Evolutionary conservation across 306 rosid genomes (phyloP).

Genomic region (Malus sylvestris): DNA sequence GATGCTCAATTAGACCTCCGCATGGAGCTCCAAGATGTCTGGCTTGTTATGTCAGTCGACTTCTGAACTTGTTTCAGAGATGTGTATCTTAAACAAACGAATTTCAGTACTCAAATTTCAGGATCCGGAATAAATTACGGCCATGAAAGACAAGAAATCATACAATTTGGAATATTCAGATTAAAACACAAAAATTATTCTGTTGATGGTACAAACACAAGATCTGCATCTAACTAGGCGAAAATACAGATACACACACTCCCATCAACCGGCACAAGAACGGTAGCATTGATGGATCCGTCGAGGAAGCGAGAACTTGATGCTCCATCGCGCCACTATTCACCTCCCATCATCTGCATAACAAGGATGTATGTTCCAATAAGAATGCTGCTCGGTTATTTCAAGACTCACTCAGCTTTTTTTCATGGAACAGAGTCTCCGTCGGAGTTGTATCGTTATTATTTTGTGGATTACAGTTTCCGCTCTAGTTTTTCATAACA

Average conservation of each 20-base stretch:
- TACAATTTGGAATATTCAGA: not conserved
- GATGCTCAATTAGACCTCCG: conserved; percentile 82
- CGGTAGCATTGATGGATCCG: not conserved
- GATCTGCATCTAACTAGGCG: not conserved
- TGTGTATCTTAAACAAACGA: too few species aligned
- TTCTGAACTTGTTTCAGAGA: too few species aligned
- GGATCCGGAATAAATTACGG: not conserved
- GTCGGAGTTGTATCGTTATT: not conserved
- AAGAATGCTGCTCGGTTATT: not conserved
- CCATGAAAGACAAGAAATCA: not conserved
- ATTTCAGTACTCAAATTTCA: not conserved
- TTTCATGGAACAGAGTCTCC: not conserved
- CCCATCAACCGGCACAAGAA: not conserved
- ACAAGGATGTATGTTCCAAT: conserved; percentile 6
- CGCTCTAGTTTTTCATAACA: not conserved
- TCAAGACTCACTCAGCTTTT: not conserved
- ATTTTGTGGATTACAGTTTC: not conserved
- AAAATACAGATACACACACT: not conserved
- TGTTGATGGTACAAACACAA: not conserved
- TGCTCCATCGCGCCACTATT: conserved; percentile 12
- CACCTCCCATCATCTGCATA: conserved; percentile 80
- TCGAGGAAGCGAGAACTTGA: not conserved
- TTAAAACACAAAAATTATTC: not conserved
- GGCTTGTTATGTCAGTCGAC: too few species aligned
- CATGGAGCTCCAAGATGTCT: conserved; percentile 54